Conservation (phyloP, 257 asterid genomes). For the Plectranthus barbatus region DNA sequence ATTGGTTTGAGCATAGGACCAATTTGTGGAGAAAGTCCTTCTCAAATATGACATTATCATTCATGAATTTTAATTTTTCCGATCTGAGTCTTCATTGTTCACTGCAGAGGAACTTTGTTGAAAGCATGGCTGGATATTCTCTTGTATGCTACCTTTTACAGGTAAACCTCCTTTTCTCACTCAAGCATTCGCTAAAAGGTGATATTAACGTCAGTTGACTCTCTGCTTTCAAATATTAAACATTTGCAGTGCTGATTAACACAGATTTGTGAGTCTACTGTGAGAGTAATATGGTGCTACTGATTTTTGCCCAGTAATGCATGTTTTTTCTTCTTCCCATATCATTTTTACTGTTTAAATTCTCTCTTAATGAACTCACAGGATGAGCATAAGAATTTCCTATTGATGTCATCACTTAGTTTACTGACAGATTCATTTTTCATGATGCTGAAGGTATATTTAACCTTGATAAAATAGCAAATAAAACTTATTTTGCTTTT, state of each 20-base stretch:
- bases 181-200: background rate
- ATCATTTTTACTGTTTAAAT: background rate
- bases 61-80: background rate
- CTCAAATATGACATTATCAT: background rate
- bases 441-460: background rate
- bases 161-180: conserved; percentile 25
- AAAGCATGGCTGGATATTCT: conserved; percentile 99
- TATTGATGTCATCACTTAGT: background rate
- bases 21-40: background rate
- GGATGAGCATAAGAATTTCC: background rate
- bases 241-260: background rate
- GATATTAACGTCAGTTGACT: background rate
- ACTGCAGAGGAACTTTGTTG: conserved; percentile 81
- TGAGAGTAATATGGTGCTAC: background rate
- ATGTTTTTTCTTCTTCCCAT: background rate
- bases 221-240: background rate
- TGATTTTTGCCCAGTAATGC: conserved; percentile 5
- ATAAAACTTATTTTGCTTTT: background rate
- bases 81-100: background rate
- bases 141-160: conserved; percentile 95
- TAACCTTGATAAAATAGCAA: background rate
- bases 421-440: background rate
- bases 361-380: background rate
- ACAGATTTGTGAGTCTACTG: background rate
- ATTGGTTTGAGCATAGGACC: background rate